Evolutionary conservation across 805 yeast species (phyloP).

Genomic region (Priceomyces castillae): DNA sequence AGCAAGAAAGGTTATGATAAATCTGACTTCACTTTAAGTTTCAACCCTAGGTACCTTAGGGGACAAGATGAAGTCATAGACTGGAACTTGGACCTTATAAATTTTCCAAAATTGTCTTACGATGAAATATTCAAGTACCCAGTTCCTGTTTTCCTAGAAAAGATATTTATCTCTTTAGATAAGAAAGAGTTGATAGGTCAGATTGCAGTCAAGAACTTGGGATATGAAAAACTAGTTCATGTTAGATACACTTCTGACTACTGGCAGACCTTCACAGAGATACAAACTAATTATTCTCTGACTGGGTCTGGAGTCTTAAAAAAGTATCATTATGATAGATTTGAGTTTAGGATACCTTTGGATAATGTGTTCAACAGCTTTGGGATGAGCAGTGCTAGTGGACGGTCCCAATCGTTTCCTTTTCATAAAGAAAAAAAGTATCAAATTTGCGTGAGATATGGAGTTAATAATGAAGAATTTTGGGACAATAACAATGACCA

Average conservation of each 20-base stretch:
- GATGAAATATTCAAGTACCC: conserved; percentile 41
- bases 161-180: conserved; percentile 57
- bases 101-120: conserved; percentile 47
- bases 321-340: conserved; percentile 62
- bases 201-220: conserved; percentile 72
- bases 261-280: conserved; percentile 75
- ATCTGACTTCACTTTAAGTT: not conserved
- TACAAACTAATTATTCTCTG: conserved; percentile 58
- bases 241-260: conserved; percentile 72
- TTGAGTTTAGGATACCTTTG: conserved; percentile 60
- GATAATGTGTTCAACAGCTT: conserved; percentile 38
- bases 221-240: conserved; percentile 64
- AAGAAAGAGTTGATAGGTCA: conserved; percentile 63
- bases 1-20: not conserved
- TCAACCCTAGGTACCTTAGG: not conserved
- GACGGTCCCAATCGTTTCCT: conserved; percentile 5
- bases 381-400: conserved; percentile 10
- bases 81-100: conserved; percentile 45
- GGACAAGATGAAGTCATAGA: conserved; percentile 14
- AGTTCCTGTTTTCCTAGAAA: conserved; percentile 59
- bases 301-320: conserved; percentile 52
- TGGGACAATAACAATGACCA: conserved; percentile 74
- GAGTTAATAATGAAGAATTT: conserved; percentile 46
- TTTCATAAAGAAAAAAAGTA: conserved; percentile 17
- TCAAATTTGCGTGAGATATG: conserved; percentile 58